Conservation (phyloP, 2,329 filamentous ascomycete species). For the Stromatinia cepivora region DNA sequence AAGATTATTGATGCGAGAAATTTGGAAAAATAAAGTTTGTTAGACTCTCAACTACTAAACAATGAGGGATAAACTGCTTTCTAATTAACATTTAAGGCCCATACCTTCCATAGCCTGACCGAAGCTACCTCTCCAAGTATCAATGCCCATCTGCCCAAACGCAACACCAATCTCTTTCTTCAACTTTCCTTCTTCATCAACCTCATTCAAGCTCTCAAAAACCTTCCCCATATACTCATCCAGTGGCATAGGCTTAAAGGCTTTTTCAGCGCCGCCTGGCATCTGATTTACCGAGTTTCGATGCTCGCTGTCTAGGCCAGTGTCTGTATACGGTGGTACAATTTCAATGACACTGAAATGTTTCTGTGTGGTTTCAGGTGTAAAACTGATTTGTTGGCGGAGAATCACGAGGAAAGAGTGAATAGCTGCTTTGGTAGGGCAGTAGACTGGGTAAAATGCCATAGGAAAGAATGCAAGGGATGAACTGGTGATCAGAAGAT, state of each 20-base stretch:
- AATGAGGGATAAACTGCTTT: too few species aligned
- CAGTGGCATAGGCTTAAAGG: slow-evolving; percentile 38
- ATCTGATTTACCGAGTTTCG: slow-evolving; percentile 30
- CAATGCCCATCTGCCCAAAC: slow-evolving; percentile 28
- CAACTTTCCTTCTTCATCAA: slow-evolving; percentile 31
- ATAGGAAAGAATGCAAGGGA: slow-evolving; percentile 37
- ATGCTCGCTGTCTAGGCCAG: slow-evolving; percentile 39
- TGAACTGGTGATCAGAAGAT: slow-evolving; percentile 37
- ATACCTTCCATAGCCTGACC: too few species aligned
- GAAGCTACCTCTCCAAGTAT: slow-evolving; percentile 20
- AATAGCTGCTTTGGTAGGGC: slow-evolving; percentile 40
- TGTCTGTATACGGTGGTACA: slow-evolving; percentile 42
- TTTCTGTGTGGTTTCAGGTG: not conserved
- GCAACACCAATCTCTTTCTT: slow-evolving; percentile 39
- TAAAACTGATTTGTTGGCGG: slow-evolving; percentile 33
- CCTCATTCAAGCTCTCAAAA: slow-evolving; percentile 33
- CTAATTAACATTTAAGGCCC: too few species aligned
- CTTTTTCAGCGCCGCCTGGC: slow-evolving; percentile 33
- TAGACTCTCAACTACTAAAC: too few species aligned
- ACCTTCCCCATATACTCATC: slow-evolving; percentile 38
- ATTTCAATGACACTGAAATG: slow-evolving; percentile 41
- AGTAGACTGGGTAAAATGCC: slow-evolving; percentile 40
- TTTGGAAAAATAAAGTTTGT: too few species aligned
- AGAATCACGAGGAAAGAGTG: slow-evolving; percentile 37
- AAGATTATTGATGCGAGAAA: too few species aligned